Evolutionary conservation across 1,139 yeast species (phyloP).

Genomic region (Lodderomyces orthopsilosis): DNA sequence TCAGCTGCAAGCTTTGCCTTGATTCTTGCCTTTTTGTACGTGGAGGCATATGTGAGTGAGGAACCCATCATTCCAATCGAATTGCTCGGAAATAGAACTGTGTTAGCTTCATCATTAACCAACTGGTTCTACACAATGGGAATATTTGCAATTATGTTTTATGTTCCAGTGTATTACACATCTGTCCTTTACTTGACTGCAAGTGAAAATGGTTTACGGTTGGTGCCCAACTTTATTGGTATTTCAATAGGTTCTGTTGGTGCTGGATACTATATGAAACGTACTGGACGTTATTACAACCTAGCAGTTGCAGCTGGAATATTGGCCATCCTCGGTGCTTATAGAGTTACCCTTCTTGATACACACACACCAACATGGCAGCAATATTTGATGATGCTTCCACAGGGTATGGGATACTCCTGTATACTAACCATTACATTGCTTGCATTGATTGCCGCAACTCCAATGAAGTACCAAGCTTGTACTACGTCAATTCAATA

Average conservation of each 20-base stretch:
- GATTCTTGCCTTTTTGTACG: conserved; percentile 38
- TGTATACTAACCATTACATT: conserved; percentile 64
- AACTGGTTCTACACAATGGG: conserved; percentile 66
- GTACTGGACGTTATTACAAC: conserved; percentile 63
- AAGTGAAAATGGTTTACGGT: conserved; percentile 59
- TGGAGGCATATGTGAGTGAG: conserved; percentile 53
- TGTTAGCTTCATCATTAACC: conserved; percentile 61
- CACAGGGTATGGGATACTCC: conserved; percentile 60
- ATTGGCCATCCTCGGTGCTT: conserved; percentile 45
- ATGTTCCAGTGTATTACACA: conserved; percentile 62
- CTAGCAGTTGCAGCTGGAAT: conserved; percentile 47
- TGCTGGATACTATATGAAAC: conserved; percentile 67
- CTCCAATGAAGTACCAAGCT: conserved; percentile 63
- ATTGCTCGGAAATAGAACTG: conserved; percentile 55
- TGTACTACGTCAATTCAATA: conserved; percentile 74
- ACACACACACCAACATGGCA: conserved; percentile 39
- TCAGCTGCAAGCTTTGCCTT: conserved; percentile 19
- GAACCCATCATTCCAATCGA: conserved; percentile 70
- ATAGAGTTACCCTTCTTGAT: conserved; percentile 35
- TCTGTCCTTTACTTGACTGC: conserved; percentile 56
- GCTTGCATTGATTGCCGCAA: conserved; percentile 64
- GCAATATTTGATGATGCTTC: conserved; percentile 33
- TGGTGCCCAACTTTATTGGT: conserved; percentile 67
- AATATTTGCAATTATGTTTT: conserved; percentile 53
- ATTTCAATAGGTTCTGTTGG: conserved; percentile 66